These are phyloP conservation scores for Aspergillus sp. DNA, from an alignment of 2,329 filamentous ascomycete genomes.

Conservation along the genomic window DNA sequence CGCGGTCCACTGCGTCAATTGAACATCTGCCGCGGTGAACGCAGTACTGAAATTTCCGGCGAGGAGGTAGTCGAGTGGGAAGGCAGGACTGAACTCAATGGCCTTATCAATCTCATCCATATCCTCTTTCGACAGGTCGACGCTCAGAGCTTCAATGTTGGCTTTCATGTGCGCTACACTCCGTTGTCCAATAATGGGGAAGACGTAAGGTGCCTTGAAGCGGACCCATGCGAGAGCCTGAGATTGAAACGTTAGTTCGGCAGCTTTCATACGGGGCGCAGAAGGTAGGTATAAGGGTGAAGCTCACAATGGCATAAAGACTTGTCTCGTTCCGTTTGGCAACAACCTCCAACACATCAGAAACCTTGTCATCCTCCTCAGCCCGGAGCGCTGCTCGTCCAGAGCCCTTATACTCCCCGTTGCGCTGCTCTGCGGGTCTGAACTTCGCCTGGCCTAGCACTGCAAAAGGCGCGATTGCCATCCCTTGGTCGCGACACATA, in stretches of 20 bases:
- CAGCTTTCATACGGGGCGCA: background rate
- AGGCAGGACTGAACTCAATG: slow-evolving; percentile 54
- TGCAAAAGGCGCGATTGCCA: slow-evolving; percentile 17
- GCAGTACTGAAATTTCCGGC: slow-evolving; percentile 6
- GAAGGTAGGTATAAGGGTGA: background rate
- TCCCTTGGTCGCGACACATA: slow-evolving; percentile 18
- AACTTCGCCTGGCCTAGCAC: slow-evolving; percentile 12
- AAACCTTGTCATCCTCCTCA: slow-evolving; percentile 11
- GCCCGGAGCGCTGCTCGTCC: slow-evolving; percentile 2
- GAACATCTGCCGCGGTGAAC: slow-evolving; percentile 13
- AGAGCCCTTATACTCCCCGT: background rate
- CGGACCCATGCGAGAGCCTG: slow-evolving; percentile 54
- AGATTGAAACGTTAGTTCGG: background rate
- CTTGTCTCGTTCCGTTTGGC: slow-evolving; percentile 7
- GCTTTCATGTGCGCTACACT: slow-evolving; percentile 56
- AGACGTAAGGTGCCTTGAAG: slow-evolving; percentile 56
- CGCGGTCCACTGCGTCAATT: slow-evolving; percentile 9
- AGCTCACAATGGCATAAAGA: slow-evolving; percentile 13
- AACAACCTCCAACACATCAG: slow-evolving; percentile 15
- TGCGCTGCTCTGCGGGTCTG: background rate
- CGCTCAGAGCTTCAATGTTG: slow-evolving; percentile 58
- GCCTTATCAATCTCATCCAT: slow-evolving; percentile 58
- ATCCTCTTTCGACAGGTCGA: slow-evolving; percentile 56
- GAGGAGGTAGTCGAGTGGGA: slow-evolving; percentile 31
- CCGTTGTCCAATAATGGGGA: slow-evolving; percentile 56